Conservation (phyloP, 1,284 basidiomycete genomes). For the Cystobasidium slooffiae region DNA sequence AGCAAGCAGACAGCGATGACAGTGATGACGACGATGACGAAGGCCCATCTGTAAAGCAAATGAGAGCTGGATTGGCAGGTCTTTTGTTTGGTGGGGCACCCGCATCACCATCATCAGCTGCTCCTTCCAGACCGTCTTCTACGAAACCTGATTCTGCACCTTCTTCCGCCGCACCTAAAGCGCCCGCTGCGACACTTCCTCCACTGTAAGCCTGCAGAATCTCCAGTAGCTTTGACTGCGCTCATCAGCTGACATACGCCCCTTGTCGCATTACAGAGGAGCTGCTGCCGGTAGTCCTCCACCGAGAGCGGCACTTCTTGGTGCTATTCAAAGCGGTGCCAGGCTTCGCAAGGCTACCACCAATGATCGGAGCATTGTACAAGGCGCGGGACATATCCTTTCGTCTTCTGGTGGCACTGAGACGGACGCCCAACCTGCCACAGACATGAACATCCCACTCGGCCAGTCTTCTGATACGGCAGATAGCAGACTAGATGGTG, state of each 20-base stretch:
- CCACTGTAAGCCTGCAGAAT: constrained; percentile 49
- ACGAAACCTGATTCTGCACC: constrained; percentile 44
- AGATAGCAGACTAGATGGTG: not conserved
- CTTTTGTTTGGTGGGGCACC: constrained; percentile 73
- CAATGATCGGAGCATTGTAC: constrained; percentile 76
- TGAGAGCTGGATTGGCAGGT: constrained; percentile 73
- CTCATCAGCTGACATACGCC: constrained; percentile 54
- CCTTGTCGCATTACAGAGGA: constrained; percentile 47
- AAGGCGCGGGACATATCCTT: constrained; percentile 71
- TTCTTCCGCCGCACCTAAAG: constrained; percentile 54
- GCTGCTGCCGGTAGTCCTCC: constrained; percentile 56
- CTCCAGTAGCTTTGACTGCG: constrained; percentile 50
- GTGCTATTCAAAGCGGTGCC: constrained; percentile 80
- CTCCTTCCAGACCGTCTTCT: constrained; percentile 54
- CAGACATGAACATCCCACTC: not conserved
- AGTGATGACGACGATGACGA: constrained; percentile 86
- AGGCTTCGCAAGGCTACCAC: constrained; percentile 78
- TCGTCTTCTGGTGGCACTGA: not conserved
- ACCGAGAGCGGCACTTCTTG: constrained; percentile 72
- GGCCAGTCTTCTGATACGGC: not conserved
- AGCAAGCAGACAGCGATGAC: constrained; percentile 70
- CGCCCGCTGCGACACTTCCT: constrained; percentile 56
- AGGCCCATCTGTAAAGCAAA: constrained; percentile 63
- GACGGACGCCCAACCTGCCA: not conserved
- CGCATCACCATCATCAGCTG: constrained; percentile 52